Percentiles rank a stretch among this genome's conserved stretches.
Conservation (phyloP, 495 filamentous ascomycete species). For the Glarea lozoyensis region DNA sequence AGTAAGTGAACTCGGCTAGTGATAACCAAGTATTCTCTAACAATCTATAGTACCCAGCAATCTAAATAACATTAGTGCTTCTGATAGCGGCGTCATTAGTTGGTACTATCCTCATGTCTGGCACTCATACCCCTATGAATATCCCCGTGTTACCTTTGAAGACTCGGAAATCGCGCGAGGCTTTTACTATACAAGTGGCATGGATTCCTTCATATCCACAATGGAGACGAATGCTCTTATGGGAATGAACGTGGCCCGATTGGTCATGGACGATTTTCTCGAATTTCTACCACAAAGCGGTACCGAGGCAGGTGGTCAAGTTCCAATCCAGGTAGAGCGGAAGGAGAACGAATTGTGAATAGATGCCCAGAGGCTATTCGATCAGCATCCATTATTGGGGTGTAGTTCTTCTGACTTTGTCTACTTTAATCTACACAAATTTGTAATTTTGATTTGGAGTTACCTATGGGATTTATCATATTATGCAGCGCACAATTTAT, state of each 20-base stretch:
- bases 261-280: slow-evolving; percentile 53
- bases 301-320: no score
- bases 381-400: no score
- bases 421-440: no score
- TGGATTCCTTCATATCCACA: slow-evolving; percentile 91
- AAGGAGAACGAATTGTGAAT: no score
- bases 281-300: no score
- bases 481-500: no score
- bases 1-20: slow-evolving; percentile 6
- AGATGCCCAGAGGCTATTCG: no score
- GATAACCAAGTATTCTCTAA: slow-evolving; percentile 19
- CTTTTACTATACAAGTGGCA: slow-evolving; percentile 86
- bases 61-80: slow-evolving; percentile 22
- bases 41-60: slow-evolving; percentile 15
- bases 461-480: no score
- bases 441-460: no score
- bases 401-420: no score
- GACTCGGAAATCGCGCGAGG: slow-evolving; percentile 57
- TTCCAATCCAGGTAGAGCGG: no score
- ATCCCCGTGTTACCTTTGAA: slow-evolving; percentile 81
- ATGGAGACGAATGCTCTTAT: slow-evolving; percentile 97
- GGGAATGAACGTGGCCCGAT: slow-evolving; percentile 85
- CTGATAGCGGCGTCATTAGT: slow-evolving; percentile 44
- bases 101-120: slow-evolving; percentile 70
- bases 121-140: slow-evolving; percentile 75